Conservation (phyloP, 2,329 filamentous ascomycete species). For the Ophiostoma montium region DNA sequence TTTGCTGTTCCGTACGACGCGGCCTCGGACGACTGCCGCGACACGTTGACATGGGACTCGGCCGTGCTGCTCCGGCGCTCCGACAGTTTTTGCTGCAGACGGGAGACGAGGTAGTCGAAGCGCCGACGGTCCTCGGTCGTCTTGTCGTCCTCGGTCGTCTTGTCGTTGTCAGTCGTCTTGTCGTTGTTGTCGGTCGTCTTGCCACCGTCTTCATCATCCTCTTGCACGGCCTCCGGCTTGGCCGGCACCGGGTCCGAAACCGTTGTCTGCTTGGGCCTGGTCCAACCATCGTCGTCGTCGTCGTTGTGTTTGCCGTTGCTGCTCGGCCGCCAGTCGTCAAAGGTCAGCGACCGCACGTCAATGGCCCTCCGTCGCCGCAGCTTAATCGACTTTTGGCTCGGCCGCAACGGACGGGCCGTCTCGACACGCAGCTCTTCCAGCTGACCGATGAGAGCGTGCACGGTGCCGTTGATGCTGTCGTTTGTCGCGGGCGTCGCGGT, state of each 20-base stretch:
- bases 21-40: too few relatives aligned
- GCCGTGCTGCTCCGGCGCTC: not conserved
- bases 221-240: not conserved
- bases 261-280: not conserved
- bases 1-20: too few relatives aligned
- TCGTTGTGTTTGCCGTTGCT: not conserved
- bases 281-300: not conserved
- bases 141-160: too few relatives aligned
- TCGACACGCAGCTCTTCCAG: not conserved
- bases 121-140: constrained; percentile 3
- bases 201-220: too few relatives aligned
- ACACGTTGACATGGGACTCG: too few relatives aligned
- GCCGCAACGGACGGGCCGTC: not conserved
- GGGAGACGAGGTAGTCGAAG: constrained; percentile 9
- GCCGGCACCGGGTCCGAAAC: not conserved
- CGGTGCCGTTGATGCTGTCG: not conserved
- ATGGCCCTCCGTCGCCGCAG: not conserved
- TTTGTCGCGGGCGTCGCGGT: too few relatives aligned
- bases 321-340: not conserved
- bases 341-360: not conserved
- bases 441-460: not conserved
- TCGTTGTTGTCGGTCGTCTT: too few relatives aligned
- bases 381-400: not conserved
- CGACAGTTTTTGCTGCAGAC: constrained; percentile 8
- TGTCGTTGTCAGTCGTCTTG: not conserved